phyloP scores from a whole-genome alignment of 129 eudicot genomes.

The Flaveria brownii region DNA sequence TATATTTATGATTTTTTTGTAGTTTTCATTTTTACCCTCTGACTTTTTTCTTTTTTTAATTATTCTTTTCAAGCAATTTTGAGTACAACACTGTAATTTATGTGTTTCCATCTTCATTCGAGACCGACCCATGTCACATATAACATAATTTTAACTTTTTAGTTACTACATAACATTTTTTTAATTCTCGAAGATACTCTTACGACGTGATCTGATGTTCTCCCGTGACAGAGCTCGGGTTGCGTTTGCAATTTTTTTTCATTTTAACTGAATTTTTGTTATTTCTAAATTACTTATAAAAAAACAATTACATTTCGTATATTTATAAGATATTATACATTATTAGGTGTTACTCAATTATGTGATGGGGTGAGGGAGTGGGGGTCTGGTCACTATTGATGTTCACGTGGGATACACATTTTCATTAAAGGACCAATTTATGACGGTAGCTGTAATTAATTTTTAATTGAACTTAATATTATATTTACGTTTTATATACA shows the following conservation, averaged over 20 bases:
- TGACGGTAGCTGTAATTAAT: conserved; percentile 15
- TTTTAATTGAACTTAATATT: neutral
- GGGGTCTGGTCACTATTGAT: neutral
- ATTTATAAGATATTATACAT: neutral
- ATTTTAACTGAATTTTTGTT: neutral
- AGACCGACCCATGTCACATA: too few relatives aligned
- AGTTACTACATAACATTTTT: too few relatives aligned
- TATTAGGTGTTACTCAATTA: conserved; percentile 7
- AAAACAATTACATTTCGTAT: neutral
- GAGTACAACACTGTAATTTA: too few relatives aligned
- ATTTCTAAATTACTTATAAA: neutral
- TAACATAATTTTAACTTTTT: too few relatives aligned
- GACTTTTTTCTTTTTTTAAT: too few relatives aligned
- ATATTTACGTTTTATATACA: neutral
- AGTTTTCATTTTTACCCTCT: too few relatives aligned
- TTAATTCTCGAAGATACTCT: too few relatives aligned
- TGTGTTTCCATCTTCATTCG: too few relatives aligned
- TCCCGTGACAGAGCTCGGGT: too few relatives aligned
- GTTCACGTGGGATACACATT: conserved; percentile 37
- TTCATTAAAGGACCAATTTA: conserved; percentile 29
- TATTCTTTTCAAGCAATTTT: too few relatives aligned
- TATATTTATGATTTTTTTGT: too few relatives aligned
- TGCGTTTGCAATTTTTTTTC: neutral
- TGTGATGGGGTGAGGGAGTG: conserved; percentile 9
- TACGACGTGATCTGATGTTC: too few relatives aligned